phyloP scores from a whole-genome alignment of 306 rosid species.

The Castanea mollissima region DNA sequence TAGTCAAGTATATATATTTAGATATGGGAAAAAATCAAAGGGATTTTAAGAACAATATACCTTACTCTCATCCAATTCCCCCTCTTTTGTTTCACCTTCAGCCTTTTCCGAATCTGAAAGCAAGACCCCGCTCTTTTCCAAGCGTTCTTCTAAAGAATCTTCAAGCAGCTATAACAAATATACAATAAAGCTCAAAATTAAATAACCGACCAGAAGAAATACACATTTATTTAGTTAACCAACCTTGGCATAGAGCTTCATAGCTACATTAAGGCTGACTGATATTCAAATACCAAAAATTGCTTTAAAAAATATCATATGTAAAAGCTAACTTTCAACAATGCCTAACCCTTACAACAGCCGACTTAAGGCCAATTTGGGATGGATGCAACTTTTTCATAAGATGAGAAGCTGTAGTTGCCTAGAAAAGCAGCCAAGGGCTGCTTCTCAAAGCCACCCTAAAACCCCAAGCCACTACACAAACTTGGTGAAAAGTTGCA shows the following conservation, averaged over 20 bases:
- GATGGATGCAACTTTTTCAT: not conserved
- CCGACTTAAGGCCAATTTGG: not conserved
- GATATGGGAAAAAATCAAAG: not conserved
- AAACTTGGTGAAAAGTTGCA: not conserved
- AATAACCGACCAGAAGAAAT: not conserved
- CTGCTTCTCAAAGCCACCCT: not conserved
- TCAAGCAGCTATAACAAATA: conserved; percentile 66
- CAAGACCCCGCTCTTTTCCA: conserved; percentile 74
- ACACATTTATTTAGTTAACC: not conserved
- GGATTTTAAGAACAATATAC: conserved; percentile 34
- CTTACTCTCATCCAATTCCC: conserved; percentile 81
- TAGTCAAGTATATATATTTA: conserved; percentile 3
- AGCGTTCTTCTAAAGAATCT: conserved; percentile 85
- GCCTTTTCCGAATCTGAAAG: conserved; percentile 84
- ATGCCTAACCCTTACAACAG: not conserved
- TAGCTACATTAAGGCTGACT: not conserved
- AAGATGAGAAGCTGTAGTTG: not conserved
- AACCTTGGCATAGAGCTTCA: not conserved
- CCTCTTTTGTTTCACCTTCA: conserved; percentile 86
- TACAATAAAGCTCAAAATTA: conserved; percentile 5
- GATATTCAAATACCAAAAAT: not conserved
- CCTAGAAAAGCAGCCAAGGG: not conserved
- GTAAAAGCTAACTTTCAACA: not conserved
- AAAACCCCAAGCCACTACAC: not conserved
- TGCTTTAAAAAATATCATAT: not conserved